Evolutionary conservation across 1,284 basidiomycete genomes (phyloP).

Genomic region (Cronartium quercuum): DNA sequence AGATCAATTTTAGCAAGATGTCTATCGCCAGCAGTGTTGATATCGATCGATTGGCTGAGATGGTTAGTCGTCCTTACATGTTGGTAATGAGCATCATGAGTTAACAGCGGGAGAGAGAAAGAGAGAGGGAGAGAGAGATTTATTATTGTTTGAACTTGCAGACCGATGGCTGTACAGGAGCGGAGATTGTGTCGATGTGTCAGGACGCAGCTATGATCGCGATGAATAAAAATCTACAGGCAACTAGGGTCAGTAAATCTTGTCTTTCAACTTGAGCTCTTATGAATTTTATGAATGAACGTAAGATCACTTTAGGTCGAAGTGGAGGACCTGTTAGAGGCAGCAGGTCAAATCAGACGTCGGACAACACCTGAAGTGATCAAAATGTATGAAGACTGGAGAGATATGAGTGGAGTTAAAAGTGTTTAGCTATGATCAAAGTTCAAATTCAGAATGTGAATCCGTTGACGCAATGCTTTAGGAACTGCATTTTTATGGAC

Average conservation of each 20-base stretch:
- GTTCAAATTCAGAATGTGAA: too few species aligned
- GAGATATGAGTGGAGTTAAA: slow-evolving; percentile 49
- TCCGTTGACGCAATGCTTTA: too few species aligned
- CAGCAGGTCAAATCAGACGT: slow-evolving; percentile 65
- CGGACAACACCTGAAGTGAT: slow-evolving; percentile 83
- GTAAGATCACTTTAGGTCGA: slow-evolving; percentile 58
- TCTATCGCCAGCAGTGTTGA: slow-evolving; percentile 66
- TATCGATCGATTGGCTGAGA: slow-evolving; percentile 61
- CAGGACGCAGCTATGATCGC: slow-evolving; percentile 91
- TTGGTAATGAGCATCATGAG: too few species aligned
- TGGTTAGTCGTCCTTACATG: slow-evolving; percentile 56
- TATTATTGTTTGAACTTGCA: slow-evolving; percentile 48
- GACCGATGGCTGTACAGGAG: slow-evolving; percentile 93
- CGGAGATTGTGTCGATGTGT: slow-evolving; percentile 83
- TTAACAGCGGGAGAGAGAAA: too few species aligned
- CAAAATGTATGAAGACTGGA: slow-evolving; percentile 61
- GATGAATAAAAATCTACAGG: slow-evolving; percentile 77
- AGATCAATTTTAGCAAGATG: slow-evolving; percentile 72
- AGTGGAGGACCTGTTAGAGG: slow-evolving; percentile 65
- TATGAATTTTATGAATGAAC: neutral
- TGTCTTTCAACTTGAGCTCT: slow-evolving; percentile 46
- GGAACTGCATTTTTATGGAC: too few species aligned
- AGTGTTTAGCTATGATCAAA: too few species aligned
- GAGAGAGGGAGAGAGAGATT: neutral
- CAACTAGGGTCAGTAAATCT: slow-evolving; percentile 58